Evolutionary conservation across 306 rosid genomes (phyloP), one percentile per base, ranked within the genome.

Genomic region (Prunus padus): DNA sequence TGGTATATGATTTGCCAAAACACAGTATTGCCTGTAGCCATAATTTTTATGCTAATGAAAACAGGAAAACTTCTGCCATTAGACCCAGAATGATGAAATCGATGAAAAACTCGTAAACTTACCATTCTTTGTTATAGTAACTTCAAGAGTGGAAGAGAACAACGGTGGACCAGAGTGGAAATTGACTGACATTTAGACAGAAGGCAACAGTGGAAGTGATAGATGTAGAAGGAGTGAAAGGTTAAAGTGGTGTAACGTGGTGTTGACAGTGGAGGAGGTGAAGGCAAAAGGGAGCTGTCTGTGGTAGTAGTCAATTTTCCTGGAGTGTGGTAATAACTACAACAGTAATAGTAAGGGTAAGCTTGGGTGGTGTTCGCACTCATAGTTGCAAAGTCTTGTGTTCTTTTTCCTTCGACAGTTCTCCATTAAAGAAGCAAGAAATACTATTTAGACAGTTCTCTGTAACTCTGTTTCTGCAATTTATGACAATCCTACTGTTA

Each of bases 101-200:
- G 42, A 70, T 19, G 23, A 28, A 69, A 30, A 19, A n/a, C 7
- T 37, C 40, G 11, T 37, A 72, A 23, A 40, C 37, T 0, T 11
- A 12, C 64, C 62, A 13, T 33, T 71, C 13, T 71, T 31, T 71
- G 75, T 31, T 22, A 42, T 4, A 16, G 75, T 56, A 72, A 22
- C 33, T 56, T 56, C 66, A 40, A 57, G 54, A 72, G 22, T 0
- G 33, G 1, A 13, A 59, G 12, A 1, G 65, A 25, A 13, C 28
- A 10, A 20, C 0, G 1, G 33, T 15, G 14, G 12, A 30, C 20
- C 22, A 30, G n/a, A 28, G 44, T 62, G 67, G 14, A 57, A 30
- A 61, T 61, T 61, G 20, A 16, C 67, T 3, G 16, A 8, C 22
- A 30, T 30, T 16, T 62, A 6, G 7, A 51, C 20, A 16, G 22